Evolutionary conservation across 306 rosid genomes (phyloP).

Genomic region (Canavalia ensiformis): DNA sequence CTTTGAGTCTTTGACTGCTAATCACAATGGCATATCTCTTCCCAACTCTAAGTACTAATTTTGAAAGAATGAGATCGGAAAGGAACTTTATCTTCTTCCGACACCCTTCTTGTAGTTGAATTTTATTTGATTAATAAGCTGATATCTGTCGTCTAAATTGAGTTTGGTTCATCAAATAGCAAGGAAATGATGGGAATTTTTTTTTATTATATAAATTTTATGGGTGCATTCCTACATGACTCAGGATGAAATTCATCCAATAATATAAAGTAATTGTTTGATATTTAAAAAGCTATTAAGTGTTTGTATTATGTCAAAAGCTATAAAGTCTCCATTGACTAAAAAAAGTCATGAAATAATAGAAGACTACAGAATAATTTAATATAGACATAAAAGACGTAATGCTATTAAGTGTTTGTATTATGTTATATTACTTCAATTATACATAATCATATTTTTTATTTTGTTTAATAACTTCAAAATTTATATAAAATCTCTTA

Average conservation of each 20-base stretch:
- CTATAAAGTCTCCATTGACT: too few relatives aligned
- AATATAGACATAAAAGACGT: too few relatives aligned
- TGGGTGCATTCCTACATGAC: neutral
- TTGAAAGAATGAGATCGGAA: neutral
- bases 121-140: slow-evolving; percentile 23
- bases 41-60: neutral
- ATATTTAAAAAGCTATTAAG: too few relatives aligned
- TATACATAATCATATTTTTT: too few relatives aligned
- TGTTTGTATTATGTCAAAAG: too few relatives aligned
- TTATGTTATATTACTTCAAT: too few relatives aligned
- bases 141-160: slow-evolving; percentile 2
- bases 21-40: neutral
- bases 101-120: slow-evolving; percentile 10
- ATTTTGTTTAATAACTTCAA: too few relatives aligned
- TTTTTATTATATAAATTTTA: neutral
- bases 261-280: neutral
- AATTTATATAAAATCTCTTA: too few relatives aligned
- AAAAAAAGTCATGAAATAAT: too few relatives aligned
- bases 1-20: neutral
- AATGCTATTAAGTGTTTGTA: too few relatives aligned
- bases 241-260: neutral
- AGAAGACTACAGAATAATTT: too few relatives aligned
- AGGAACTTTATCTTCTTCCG: neutral
- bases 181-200: neutral
- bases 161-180: neutral